Conservation (phyloP, 2,329 filamentous ascomycete species). For the Pezizomycotina sp. region DNA sequence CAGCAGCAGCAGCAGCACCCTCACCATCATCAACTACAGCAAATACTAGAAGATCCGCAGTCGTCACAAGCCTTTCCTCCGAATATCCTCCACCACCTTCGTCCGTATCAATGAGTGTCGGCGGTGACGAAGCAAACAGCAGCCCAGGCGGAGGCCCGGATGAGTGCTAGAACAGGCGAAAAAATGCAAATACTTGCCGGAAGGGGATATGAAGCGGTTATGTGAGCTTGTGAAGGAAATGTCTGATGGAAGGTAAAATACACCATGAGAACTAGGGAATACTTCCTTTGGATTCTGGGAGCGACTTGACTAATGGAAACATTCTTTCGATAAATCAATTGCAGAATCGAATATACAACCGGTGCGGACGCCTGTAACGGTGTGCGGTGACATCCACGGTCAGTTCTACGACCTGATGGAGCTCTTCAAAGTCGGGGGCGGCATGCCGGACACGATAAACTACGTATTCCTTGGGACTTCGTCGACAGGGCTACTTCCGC, state of each 20-base stretch:
- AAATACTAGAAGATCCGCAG: too few relatives aligned
- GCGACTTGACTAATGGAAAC: neutral
- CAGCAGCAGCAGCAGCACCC: conserved; percentile 15
- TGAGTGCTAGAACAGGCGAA: conserved; percentile 93
- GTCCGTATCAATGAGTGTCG: conserved; percentile 32
- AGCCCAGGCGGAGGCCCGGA: conserved; percentile 72
- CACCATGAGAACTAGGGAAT: too few relatives aligned
- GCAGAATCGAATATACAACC: conserved; percentile 96
- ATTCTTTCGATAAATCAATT: conserved; percentile 9
- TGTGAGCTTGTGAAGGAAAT: conserved; percentile 99
- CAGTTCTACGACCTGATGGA: conserved; percentile 97
- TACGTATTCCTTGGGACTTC: conserved; percentile 59
- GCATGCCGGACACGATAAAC: conserved; percentile 68
- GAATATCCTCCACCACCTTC: conserved; percentile 21
- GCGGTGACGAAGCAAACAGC: conserved; percentile 53
- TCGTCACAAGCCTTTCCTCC: conserved; percentile 14
- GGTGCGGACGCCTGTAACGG: conserved; percentile 87
- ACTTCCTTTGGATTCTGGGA: too few relatives aligned
- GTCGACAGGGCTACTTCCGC: conserved; percentile 55
- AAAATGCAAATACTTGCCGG: conserved; percentile 90
- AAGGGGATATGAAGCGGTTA: conserved; percentile 93
- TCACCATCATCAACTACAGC: conserved; percentile 17
- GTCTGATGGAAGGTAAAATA: conserved; percentile 98
- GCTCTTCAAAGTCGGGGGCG: conserved; percentile 87
- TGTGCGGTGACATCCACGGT: conserved; percentile 95